Evolutionary conservation across 352 stramenopile genomes (phyloP).

Genomic region (Peronosclerospora sorghi): DNA sequence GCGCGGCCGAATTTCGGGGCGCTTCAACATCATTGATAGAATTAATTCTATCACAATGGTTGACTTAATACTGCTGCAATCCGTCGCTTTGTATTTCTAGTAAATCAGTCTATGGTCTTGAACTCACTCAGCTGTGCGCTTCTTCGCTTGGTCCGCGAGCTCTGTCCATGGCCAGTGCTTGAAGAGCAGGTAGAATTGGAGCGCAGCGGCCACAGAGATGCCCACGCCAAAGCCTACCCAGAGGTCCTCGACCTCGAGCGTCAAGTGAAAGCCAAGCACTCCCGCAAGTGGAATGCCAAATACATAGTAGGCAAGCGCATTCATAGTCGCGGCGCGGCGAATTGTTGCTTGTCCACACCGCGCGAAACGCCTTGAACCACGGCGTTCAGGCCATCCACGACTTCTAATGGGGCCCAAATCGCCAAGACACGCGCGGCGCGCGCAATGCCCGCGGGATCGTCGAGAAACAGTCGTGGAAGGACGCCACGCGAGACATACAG

Average conservation of each 20-base stretch:
- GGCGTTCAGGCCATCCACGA: slow-evolving; percentile 41
- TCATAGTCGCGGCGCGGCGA: slow-evolving; percentile 47
- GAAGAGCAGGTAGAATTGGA: slow-evolving; percentile 32
- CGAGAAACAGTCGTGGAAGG: slow-evolving; percentile 42
- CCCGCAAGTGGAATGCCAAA: slow-evolving; percentile 59
- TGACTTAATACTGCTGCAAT: no score
- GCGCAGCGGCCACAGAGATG: slow-evolving; percentile 22
- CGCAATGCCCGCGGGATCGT: slow-evolving; percentile 22
- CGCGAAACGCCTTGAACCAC: slow-evolving; percentile 61
- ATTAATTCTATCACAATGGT: no score
- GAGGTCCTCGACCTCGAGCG: slow-evolving; percentile 34
- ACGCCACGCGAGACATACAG: slow-evolving; percentile 14
- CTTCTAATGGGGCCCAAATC: slow-evolving; percentile 30
- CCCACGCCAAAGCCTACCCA: slow-evolving; percentile 55
- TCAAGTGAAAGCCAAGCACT: slow-evolving; percentile 40
- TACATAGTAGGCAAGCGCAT: slow-evolving; percentile 65
- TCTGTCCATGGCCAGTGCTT: slow-evolving; percentile 24
- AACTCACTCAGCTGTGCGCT: slow-evolving; percentile 26
- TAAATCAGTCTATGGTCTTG: no score
- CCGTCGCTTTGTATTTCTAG: no score
- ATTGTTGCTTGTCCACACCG: slow-evolving; percentile 43
- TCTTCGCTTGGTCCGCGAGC: slow-evolving; percentile 29
- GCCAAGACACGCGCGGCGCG: slow-evolving; percentile 30
- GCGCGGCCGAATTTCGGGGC: no score
- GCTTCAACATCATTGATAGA: no score